Percentiles rank a stretch among this genome's conserved stretches.
phyloP scores from a whole-genome alignment of 202 grass and related monocot species.

The Elaeis oleifera region DNA sequence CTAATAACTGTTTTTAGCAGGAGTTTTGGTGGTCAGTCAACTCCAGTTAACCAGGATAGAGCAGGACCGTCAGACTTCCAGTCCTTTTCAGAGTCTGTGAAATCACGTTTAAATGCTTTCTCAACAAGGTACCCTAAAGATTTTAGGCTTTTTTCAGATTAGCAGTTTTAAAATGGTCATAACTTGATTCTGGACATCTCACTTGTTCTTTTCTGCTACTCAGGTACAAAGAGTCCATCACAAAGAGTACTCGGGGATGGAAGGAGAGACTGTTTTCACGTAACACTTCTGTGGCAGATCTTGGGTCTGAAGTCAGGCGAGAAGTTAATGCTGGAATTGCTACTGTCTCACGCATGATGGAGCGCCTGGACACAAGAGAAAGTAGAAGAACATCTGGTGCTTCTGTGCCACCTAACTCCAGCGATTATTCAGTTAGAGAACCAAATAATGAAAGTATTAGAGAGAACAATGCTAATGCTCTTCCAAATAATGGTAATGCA shows the following conservation, averaged over 20 bases:
- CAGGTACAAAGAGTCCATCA: slow-evolving; percentile 98
- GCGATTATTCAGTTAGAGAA: slow-evolving; percentile 29
- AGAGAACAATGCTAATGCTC: slow-evolving; percentile 24
- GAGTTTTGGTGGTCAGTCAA: slow-evolving; percentile 50
- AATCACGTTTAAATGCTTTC: slow-evolving; percentile 72
- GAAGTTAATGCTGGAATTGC: slow-evolving; percentile 88
- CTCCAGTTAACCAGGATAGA: slow-evolving; percentile 48
- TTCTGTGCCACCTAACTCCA: slow-evolving; percentile 33
- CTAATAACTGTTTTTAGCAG: slow-evolving; percentile 9
- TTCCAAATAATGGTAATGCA: slow-evolving; percentile 32
- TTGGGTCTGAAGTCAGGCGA: slow-evolving; percentile 79
- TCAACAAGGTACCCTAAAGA: slow-evolving; percentile 57
- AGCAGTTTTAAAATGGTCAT: too few species aligned
- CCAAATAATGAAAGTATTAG: slow-evolving; percentile 40
- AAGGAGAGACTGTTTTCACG: slow-evolving; percentile 88
- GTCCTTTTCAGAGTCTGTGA: slow-evolving; percentile 80
- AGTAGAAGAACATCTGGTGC: slow-evolving; percentile 30
- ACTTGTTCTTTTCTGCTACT: not conserved
- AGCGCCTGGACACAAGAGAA: slow-evolving; percentile 70
- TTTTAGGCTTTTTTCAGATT: not conserved
- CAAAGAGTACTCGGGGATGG: slow-evolving; percentile 91
- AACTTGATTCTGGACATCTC: too few species aligned
- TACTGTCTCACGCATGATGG: slow-evolving; percentile 74
- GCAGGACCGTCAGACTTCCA: slow-evolving; percentile 72
- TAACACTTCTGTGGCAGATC: slow-evolving; percentile 59